phyloP scores from a whole-genome alignment of 2,329 filamentous ascomycete genomes.

The Berkeleyomyces rouxiae region DNA sequence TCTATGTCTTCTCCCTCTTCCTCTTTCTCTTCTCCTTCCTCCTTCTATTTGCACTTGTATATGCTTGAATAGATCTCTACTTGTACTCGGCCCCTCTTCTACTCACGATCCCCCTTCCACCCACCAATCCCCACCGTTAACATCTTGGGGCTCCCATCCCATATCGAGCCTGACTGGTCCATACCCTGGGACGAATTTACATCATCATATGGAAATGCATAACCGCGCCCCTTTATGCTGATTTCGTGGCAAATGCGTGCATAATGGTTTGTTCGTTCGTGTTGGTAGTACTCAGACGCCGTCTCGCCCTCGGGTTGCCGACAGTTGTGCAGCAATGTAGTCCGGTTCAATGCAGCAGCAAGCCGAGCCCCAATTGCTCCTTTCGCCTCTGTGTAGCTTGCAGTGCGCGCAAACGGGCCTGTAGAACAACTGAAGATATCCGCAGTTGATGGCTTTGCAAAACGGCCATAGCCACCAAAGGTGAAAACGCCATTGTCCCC shows the following conservation, averaged over 20 bases:
- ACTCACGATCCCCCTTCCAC: conserved; percentile 15
- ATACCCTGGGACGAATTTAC: conserved; percentile 36
- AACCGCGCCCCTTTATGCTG: conserved; percentile 43
- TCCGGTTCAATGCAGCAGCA: conserved; percentile 58
- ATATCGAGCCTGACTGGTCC: conserved; percentile 48
- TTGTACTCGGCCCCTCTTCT: neutral
- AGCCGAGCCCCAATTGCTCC: conserved; percentile 56
- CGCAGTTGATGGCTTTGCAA: conserved; percentile 29
- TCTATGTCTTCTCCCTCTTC: neutral
- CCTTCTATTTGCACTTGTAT: neutral
- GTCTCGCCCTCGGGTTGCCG: conserved; percentile 35
- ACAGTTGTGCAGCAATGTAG: conserved; percentile 41
- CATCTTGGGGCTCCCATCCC: conserved; percentile 35
- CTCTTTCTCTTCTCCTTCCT: neutral
- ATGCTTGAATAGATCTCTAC: neutral
- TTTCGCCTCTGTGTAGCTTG: conserved; percentile 28
- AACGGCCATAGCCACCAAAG: conserved; percentile 21
- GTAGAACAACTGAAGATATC: conserved; percentile 37
- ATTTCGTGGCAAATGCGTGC: conserved; percentile 45
- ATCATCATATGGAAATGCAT: conserved; percentile 59
- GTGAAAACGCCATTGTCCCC: conserved; percentile 24
- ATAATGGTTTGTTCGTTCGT: conserved; percentile 47
- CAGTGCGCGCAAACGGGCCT: conserved; percentile 37
- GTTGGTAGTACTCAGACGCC: conserved; percentile 34
- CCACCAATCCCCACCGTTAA: conserved; percentile 41